Evolutionary conservation across 805 yeast species (phyloP).

Genomic region (Spathaspora sp.): DNA sequence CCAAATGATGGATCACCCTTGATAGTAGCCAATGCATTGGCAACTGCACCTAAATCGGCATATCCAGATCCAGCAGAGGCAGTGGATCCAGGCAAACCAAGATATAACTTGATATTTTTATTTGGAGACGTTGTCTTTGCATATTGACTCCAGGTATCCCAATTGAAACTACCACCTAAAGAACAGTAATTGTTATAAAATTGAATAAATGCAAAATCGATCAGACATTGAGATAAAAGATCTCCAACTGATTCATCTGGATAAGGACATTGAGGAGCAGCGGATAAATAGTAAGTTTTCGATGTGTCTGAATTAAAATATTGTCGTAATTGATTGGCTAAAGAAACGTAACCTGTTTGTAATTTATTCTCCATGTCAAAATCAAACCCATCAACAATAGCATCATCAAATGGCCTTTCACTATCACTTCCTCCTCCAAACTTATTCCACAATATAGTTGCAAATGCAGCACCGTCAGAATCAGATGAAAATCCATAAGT

Average conservation of each 20-base stretch:
- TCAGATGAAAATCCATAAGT: conserved; percentile 51
- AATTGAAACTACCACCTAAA: conserved; percentile 49
- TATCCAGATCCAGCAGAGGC: conserved; percentile 55
- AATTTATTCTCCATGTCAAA: conserved; percentile 27
- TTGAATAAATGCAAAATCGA: conserved; percentile 84
- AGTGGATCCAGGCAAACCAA: conserved; percentile 69
- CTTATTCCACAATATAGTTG: conserved; percentile 29
- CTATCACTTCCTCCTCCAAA: conserved; percentile 22
- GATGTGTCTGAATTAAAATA: conserved; percentile 24
- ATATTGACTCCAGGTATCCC: conserved; percentile 68
- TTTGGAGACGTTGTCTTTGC: conserved; percentile 63
- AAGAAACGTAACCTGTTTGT: conserved; percentile 21
- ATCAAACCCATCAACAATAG: conserved; percentile 32
- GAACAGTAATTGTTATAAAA: conserved; percentile 85
- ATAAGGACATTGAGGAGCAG: conserved; percentile 90
- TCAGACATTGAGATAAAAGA: conserved; percentile 43
- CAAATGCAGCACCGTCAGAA: conserved; percentile 53
- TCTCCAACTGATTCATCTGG: conserved; percentile 61
- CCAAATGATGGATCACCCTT: conserved; percentile 25
- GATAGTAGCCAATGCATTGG: conserved; percentile 13
- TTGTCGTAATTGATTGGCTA: conserved; percentile 23
- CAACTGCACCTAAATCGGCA: conserved; percentile 20
- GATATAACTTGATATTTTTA: conserved; percentile 60
- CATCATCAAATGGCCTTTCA: conserved; percentile 25
- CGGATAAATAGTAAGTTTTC: conserved; percentile 69